Evolutionary conservation across 1,284 basidiomycete genomes (phyloP).

Genomic region (Laetiporus sulphureus): DNA sequence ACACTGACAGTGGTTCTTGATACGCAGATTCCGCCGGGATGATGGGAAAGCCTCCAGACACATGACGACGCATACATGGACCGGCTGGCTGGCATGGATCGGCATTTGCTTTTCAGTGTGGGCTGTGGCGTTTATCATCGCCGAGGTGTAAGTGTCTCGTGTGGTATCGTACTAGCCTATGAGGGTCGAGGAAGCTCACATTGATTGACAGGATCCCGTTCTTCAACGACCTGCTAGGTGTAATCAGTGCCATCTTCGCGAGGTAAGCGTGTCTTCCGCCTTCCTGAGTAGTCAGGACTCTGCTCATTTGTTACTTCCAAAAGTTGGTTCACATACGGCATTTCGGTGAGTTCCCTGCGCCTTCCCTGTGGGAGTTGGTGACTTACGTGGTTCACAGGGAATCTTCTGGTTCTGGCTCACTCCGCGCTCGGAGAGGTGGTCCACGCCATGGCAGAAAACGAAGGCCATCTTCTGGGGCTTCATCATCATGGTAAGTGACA

Average conservation of each 20-base stretch:
- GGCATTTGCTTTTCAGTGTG: slow-evolving; percentile 23
- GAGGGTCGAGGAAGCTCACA: background rate
- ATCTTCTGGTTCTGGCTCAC: slow-evolving; percentile 27
- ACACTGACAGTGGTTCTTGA: background rate
- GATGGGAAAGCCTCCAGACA: slow-evolving; percentile 19
- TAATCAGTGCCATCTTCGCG: slow-evolving; percentile 26
- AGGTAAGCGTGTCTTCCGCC: slow-evolving; percentile 13
- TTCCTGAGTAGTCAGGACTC: no score
- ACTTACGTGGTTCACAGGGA: slow-evolving; percentile 12
- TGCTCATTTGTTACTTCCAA: background rate
- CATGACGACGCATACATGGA: slow-evolving; percentile 24
- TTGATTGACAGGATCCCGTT: slow-evolving; percentile 22
- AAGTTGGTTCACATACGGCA: slow-evolving; percentile 28
- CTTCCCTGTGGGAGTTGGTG: background rate
- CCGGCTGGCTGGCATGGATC: slow-evolving; percentile 26
- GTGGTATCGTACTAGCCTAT: background rate
- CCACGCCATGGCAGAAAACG: slow-evolving; percentile 17
- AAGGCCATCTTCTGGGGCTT: slow-evolving; percentile 22
- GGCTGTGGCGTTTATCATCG: slow-evolving; percentile 24
- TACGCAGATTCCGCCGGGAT: slow-evolving; percentile 22
- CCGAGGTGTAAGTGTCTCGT: slow-evolving; percentile 25
- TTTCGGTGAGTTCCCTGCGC: slow-evolving; percentile 16
- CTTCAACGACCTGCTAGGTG: slow-evolving; percentile 28
- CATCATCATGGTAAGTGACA: slow-evolving; percentile 20
- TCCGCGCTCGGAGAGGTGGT: slow-evolving; percentile 19